phyloP scores from a whole-genome alignment of 2,329 filamentous ascomycete species.

The Claviceps citrina region DNA sequence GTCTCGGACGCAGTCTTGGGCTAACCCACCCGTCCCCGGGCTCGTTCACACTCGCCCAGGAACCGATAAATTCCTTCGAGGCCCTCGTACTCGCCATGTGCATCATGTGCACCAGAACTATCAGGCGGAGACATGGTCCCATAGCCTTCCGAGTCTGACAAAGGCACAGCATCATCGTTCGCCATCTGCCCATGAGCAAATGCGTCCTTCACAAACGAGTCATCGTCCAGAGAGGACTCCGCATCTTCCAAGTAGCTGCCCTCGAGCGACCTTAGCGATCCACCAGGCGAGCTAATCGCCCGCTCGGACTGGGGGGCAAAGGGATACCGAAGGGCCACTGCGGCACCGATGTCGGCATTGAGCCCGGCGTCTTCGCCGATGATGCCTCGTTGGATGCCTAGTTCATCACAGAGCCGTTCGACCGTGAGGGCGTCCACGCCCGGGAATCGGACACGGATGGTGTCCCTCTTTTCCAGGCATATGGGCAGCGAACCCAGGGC shows the following conservation, averaged over 20 bases:
- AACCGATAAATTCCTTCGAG: conserved; percentile 43
- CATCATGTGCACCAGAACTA: conserved; percentile 29
- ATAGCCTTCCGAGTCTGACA: conserved; percentile 30
- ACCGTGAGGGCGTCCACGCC: conserved; percentile 76
- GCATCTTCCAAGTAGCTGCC: conserved; percentile 26
- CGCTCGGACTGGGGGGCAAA: conserved; percentile 49
- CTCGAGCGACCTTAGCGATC: conserved; percentile 29
- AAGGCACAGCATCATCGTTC: conserved; percentile 29
- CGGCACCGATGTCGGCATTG: conserved; percentile 46
- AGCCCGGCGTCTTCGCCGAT: conserved; percentile 67
- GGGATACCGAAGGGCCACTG: conserved; percentile 69
- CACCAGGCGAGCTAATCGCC: conserved; percentile 30
- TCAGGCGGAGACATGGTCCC: conserved; percentile 33
- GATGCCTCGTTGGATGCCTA: conserved; percentile 66
- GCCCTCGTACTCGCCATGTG: conserved; percentile 36
- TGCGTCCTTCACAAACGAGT: conserved; percentile 23
- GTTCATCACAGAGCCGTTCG: conserved; percentile 69
- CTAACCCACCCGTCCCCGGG: conserved; percentile 19
- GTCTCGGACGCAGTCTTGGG: too few species aligned
- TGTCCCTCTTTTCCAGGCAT: conserved; percentile 48
- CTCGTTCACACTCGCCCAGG: conserved; percentile 40
- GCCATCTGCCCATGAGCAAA: conserved; percentile 28
- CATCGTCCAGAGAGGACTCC: conserved; percentile 18
- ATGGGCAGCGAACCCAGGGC: conserved; percentile 73
- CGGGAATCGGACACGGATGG: conserved; percentile 72